Percentiles rank a stretch among this genome's conserved stretches.
phyloP scores from a whole-genome alignment of 441 rosid species.

The Mallotus repandus region DNA sequence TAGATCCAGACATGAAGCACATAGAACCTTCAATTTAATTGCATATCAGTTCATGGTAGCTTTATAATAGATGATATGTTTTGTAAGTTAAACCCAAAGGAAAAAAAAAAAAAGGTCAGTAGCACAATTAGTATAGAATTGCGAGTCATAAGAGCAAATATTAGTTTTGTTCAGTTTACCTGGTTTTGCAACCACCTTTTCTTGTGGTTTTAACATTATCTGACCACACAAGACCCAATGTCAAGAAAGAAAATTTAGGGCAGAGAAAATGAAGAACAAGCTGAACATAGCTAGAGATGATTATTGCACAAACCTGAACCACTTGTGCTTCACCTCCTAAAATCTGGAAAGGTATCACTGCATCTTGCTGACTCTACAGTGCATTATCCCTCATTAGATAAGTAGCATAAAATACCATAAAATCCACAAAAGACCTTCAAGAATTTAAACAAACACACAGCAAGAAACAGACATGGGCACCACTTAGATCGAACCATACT shows the following conservation, averaged over 20 bases:
- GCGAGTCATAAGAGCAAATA: background rate
- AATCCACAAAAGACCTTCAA: slow-evolving; percentile 1
- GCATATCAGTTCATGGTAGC: slow-evolving; percentile 13
- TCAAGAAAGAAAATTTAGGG: slow-evolving; percentile 7
- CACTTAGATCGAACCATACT: slow-evolving; percentile 14
- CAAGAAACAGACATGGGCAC: background rate
- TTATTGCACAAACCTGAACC: slow-evolving; percentile 62
- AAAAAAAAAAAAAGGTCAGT: background rate
- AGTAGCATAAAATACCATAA: background rate
- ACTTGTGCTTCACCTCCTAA: slow-evolving; percentile 99
- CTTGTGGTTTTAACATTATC: slow-evolving; percentile 97
- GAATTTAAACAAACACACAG: slow-evolving; percentile 11
- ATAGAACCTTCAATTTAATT: slow-evolving; percentile 63
- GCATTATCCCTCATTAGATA: slow-evolving; percentile 21
- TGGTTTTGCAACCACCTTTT: slow-evolving; percentile 80
- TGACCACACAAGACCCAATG: slow-evolving; percentile 30
- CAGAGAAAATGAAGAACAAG: background rate
- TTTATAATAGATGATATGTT: slow-evolving; percentile 1
- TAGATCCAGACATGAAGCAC: slow-evolving; percentile 94
- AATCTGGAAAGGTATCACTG: slow-evolving; percentile 86
- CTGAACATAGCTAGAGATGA: background rate
- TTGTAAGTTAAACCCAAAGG: slow-evolving; percentile 4
- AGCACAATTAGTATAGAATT: slow-evolving; percentile 2
- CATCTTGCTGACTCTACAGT: slow-evolving; percentile 86
- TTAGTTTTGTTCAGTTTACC: slow-evolving; percentile 42